These are phyloP conservation scores for Orbilia brochopaga DNA, from an alignment of 2,329 filamentous ascomycete genomes.

Conservation along the genomic window DNA sequence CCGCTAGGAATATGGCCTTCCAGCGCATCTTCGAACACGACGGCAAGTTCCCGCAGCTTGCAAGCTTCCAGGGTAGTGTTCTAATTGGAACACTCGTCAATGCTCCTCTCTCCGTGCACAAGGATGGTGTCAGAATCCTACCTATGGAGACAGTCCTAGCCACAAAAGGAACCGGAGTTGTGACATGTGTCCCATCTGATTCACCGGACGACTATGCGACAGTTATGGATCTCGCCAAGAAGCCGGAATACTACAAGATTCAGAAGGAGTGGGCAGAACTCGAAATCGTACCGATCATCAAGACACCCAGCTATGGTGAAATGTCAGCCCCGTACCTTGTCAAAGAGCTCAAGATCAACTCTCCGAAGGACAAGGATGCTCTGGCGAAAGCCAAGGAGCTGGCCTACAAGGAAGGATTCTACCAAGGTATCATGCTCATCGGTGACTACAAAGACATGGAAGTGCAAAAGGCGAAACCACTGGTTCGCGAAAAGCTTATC, in stretches of 20 bases:
- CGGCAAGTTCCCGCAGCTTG: constrained; percentile 75
- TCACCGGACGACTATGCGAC: constrained; percentile 95
- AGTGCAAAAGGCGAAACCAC: constrained; percentile 84
- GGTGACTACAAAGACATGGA: constrained; percentile 87
- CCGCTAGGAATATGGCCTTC: constrained; percentile 93
- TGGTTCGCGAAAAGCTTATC: constrained; percentile 79
- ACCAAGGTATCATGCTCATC: constrained; percentile 86
- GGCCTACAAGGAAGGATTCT: constrained; percentile 96
- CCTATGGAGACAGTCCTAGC: constrained; percentile 94
- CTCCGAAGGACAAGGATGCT: constrained; percentile 90
- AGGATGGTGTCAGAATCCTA: constrained; percentile 80
- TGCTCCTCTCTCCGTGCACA: constrained; percentile 86
- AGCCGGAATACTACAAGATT: constrained; percentile 94
- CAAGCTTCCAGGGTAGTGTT: constrained; percentile 76
- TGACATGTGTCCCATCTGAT: constrained; percentile 94
- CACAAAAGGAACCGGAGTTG: constrained; percentile 94
- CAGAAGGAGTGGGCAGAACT: constrained; percentile 95
- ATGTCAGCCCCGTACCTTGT: constrained; percentile 82
- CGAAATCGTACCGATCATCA: constrained; percentile 85
- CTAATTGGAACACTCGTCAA: constrained; percentile 87
- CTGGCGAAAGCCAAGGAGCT: constrained; percentile 93
- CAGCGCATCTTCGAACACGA: constrained; percentile 83
- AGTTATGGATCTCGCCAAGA: constrained; percentile 84
- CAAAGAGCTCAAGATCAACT: constrained; percentile 93
- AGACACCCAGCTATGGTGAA: constrained; percentile 85